Evolutionary conservation across 2,329 filamentous ascomycete species (phyloP).

Genomic region (Aspergillus oerlinghausenensis): DNA sequence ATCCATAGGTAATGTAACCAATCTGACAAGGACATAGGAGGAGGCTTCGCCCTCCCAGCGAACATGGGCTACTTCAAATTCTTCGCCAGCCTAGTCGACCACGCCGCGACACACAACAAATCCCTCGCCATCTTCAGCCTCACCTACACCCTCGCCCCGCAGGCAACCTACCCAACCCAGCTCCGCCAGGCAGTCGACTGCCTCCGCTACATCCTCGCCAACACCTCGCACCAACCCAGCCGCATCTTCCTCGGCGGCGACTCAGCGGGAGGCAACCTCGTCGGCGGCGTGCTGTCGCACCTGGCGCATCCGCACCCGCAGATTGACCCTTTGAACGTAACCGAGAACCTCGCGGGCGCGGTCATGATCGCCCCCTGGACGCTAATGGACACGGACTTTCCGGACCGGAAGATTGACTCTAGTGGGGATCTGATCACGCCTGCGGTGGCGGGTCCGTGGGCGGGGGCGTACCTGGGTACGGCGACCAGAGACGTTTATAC

Average conservation of each 20-base stretch:
- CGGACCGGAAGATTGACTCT: conserved; percentile 42
- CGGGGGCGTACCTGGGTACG: conserved; percentile 44
- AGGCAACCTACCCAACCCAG: conserved; percentile 42
- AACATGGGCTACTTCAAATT: conserved; percentile 47
- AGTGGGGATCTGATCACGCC: conserved; percentile 49
- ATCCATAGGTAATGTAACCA: not conserved
- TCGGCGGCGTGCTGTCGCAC: conserved; percentile 36
- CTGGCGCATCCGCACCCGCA: conserved; percentile 53
- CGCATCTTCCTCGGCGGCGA: conserved; percentile 42
- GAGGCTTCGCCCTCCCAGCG: conserved; percentile 52
- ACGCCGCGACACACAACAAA: conserved; percentile 41
- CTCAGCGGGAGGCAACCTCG: conserved; percentile 42
- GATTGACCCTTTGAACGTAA: conserved; percentile 41
- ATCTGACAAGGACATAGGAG: conserved; percentile 35
- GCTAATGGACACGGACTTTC: conserved; percentile 45
- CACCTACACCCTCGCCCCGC: conserved; percentile 55
- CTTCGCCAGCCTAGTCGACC: conserved; percentile 41
- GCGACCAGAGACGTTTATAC: conserved; percentile 48
- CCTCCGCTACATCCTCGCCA: conserved; percentile 35
- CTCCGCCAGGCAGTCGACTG: conserved; percentile 39
- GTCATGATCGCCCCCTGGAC: conserved; percentile 58
- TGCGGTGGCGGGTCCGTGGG: conserved; percentile 43
- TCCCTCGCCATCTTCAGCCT: conserved; percentile 49
- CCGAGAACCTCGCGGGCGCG: conserved; percentile 44
- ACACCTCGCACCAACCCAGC: conserved; percentile 28